Conservation (phyloP, 2,329 filamentous ascomycete genomes). For the Diaporthe citriasiana region DNA sequence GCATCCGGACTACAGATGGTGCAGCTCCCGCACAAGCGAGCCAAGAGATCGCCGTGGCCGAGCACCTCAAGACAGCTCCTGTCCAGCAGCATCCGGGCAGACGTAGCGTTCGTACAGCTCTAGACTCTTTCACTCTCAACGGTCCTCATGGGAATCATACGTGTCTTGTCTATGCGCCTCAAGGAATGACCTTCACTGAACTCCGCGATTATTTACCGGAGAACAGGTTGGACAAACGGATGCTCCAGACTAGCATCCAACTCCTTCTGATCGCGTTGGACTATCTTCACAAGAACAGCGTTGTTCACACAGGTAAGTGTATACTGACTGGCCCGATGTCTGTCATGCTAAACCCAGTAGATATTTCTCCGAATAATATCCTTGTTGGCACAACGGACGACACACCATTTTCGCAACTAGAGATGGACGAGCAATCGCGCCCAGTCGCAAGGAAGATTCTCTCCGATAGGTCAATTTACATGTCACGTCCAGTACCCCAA, state of each 20-base stretch:
- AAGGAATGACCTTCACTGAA: not conserved
- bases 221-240: not conserved
- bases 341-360: not conserved
- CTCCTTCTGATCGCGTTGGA: not conserved
- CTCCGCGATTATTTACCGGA: not conserved
- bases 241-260: not conserved
- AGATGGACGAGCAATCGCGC: not conserved
- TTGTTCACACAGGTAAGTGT: not conserved
- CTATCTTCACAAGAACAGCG: slow-evolving; percentile 1
- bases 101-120: not conserved
- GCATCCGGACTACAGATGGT: not conserved
- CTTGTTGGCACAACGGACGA: not conserved
- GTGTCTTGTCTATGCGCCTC: not conserved
- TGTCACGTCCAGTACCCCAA: not conserved
- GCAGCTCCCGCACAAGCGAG: not conserved
- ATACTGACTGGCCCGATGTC: not conserved
- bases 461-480: not conserved
- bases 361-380: not conserved
- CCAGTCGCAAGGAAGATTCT: not conserved
- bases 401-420: not conserved
- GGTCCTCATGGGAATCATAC: not conserved
- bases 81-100: not conserved
- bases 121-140: not conserved
- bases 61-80: slow-evolving; percentile 4
- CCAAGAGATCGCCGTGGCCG: not conserved